phyloP scores from a whole-genome alignment of 108 stramenopile genomes.

The Skeletonema potamos region DNA sequence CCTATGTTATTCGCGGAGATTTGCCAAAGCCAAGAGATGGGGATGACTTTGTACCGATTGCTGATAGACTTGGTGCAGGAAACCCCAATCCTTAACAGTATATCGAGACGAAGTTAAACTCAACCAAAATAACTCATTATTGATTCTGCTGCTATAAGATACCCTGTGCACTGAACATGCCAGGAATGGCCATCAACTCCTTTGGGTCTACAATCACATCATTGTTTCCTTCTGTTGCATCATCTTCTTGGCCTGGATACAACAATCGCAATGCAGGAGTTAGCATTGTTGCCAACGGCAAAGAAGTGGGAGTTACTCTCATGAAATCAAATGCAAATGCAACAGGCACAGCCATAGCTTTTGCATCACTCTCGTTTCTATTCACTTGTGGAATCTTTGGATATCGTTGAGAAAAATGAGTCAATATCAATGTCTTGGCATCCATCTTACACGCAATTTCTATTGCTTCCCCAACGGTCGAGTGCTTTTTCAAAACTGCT shows the following conservation, averaged over 20 bases:
- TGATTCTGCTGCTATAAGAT: constrained; percentile 13
- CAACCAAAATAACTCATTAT: not conserved
- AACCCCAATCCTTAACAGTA: constrained; percentile 77
- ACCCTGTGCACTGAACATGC: constrained; percentile 34
- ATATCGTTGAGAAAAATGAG: constrained; percentile 98
- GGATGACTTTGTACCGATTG: constrained; percentile 70
- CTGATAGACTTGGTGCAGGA: constrained; percentile 80
- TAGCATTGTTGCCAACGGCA: constrained; percentile 52
- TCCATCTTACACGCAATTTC: constrained; percentile 76
- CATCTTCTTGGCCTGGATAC: constrained; percentile 58
- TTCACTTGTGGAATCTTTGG: constrained; percentile 83
- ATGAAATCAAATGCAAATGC: constrained; percentile 85
- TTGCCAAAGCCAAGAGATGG: constrained; percentile 79
- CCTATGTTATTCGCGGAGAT: constrained; percentile 78
- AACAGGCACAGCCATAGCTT: constrained; percentile 28
- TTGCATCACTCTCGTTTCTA: constrained; percentile 1
- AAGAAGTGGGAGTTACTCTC: constrained; percentile 49
- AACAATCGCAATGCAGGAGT: constrained; percentile 71
- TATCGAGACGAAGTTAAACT: not conserved
- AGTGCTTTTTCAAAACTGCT: constrained; percentile 87
- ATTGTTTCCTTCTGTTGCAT: not conserved
- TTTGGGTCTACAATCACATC: not conserved
- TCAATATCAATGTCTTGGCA: constrained; percentile 78
- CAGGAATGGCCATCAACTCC: constrained; percentile 36
- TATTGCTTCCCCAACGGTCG: constrained; percentile 92